Evolutionary conservation across 306 rosid species (phyloP).

Genomic region (Ceratonia siliqua): DNA sequence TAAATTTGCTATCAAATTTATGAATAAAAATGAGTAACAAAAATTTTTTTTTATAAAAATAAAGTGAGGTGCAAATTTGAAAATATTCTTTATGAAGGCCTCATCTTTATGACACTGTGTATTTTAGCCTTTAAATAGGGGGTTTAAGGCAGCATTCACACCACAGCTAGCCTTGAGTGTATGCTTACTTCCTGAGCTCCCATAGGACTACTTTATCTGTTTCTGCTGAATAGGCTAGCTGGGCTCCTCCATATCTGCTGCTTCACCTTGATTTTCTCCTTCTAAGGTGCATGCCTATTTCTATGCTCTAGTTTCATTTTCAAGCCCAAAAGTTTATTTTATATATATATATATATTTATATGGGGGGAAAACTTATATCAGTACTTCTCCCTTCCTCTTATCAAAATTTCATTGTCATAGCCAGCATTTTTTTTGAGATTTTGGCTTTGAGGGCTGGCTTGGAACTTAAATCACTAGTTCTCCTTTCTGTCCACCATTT

Average conservation of each 20-base stretch:
- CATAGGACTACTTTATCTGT: neutral
- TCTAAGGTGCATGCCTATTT: neutral
- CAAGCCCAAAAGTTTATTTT: neutral
- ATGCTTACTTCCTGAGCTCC: neutral
- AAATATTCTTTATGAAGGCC: neutral
- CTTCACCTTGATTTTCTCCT: neutral
- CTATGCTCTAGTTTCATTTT: neutral
- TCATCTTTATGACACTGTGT: neutral
- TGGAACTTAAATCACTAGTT: neutral
- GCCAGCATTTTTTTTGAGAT: neutral
- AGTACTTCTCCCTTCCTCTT: neutral
- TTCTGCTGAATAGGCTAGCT: neutral
- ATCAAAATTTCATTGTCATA: neutral
- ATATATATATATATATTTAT: no score
- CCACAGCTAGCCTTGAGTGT: neutral
- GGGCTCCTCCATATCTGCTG: neutral
- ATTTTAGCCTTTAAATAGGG: constrained; percentile 5
- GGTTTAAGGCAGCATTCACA: neutral
- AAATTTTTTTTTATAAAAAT: neutral
- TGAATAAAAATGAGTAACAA: neutral
- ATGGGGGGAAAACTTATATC: no score
- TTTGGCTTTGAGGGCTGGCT: neutral
- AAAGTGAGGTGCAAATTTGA: neutral
- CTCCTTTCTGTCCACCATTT: neutral
- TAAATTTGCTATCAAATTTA: neutral